Conservation (phyloP, 441 rosid species). For the Bocquillonia castaneifolia region DNA sequence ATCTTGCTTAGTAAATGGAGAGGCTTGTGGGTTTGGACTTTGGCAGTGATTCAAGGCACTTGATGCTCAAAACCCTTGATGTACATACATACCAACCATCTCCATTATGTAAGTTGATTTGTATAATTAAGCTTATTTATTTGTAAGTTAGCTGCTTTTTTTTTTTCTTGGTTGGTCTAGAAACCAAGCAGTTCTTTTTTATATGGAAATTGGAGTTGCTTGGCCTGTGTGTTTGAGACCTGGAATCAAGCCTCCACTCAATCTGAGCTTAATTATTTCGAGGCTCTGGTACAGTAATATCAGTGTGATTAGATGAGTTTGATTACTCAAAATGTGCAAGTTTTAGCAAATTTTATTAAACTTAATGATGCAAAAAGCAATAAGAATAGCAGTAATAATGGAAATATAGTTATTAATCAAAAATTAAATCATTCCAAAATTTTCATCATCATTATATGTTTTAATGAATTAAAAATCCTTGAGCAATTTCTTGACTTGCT, state of each 20-base stretch:
- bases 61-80: constrained; percentile 17
- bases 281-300: background rate
- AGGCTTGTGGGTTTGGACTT: background rate
- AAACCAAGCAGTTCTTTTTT: constrained; percentile 17
- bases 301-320: background rate
- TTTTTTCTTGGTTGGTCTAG: constrained; percentile 18
- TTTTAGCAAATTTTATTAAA: too few relatives aligned
- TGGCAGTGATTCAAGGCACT: background rate
- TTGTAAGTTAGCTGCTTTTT: constrained; percentile 20
- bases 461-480: constrained; percentile 41
- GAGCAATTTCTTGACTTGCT: constrained; percentile 57
- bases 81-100: constrained; percentile 26
- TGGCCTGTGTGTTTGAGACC: constrained; percentile 2
- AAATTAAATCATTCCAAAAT: background rate
- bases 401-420: too few relatives aligned
- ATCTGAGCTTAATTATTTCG: background rate
- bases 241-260: constrained; percentile 13
- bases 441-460: constrained; percentile 25
- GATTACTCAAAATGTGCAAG: too few relatives aligned
- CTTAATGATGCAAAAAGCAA: background rate
- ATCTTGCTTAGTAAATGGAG: constrained; percentile 2
- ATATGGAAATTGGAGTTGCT: constrained; percentile 13
- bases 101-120: constrained; percentile 22
- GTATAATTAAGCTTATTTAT: constrained; percentile 1
- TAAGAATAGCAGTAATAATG: too few relatives aligned